Conservation (phyloP, 805 yeast genomes). For the Kodamaea neixiangensis region DNA sequence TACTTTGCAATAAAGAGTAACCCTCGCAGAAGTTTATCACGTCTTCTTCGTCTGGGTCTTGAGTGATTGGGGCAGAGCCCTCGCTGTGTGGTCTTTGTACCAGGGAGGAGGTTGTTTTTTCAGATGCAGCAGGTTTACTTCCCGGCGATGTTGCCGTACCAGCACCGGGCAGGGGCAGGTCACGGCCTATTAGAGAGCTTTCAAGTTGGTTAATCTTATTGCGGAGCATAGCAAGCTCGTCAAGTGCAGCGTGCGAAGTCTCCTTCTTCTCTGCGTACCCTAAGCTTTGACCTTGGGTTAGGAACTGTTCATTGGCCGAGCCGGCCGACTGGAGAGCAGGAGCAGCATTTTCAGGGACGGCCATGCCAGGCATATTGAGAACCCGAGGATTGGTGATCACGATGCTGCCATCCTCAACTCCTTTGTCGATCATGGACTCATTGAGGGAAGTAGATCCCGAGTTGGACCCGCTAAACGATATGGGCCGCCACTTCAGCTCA, state of each 20-base stretch:
- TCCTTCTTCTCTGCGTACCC: constrained; percentile 2
- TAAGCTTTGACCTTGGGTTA: neutral
- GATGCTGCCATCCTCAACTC: constrained; percentile 6
- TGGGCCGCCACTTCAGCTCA: constrained; percentile 19
- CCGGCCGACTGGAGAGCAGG: neutral
- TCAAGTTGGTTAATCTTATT: constrained; percentile 9
- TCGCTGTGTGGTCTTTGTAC: neutral
- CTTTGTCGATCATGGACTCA: constrained; percentile 4
- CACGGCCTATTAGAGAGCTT: constrained; percentile 6
- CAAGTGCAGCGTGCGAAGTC: constrained; percentile 1
- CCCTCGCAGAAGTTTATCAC: constrained; percentile 23
- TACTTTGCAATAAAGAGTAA: constrained; percentile 28
- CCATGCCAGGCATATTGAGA: neutral
- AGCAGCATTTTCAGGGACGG: neutral
- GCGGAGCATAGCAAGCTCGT: constrained; percentile 11
- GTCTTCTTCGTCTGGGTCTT: constrained; percentile 13
- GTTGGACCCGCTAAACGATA: constrained; percentile 6
- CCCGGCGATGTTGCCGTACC: neutral
- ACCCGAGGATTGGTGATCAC: neutral
- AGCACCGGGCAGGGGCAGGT: neutral
- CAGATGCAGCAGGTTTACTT: neutral
- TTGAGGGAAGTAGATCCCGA: neutral
- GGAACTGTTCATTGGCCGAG: neutral
- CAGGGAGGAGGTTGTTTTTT: neutral
- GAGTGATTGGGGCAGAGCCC: neutral